phyloP scores from a whole-genome alignment of 2,329 filamentous ascomycete species.

The Talaromyces sp. region DNA sequence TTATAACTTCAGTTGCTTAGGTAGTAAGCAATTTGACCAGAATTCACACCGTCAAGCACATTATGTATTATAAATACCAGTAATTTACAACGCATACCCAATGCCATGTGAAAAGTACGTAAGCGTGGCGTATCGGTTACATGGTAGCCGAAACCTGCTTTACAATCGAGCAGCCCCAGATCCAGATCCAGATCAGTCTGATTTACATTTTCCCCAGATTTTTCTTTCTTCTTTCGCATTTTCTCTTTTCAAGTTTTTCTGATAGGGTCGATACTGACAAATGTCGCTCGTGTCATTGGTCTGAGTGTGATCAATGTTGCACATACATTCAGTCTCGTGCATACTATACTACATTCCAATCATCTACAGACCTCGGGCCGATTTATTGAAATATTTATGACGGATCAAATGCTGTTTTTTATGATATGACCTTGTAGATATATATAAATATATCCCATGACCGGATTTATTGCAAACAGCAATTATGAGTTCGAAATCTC shows the following conservation, averaged over 20 bases:
- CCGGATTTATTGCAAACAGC: neutral
- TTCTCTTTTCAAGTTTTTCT: neutral
- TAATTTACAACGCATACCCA: neutral
- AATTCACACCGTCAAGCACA: neutral
- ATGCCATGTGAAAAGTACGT: neutral
- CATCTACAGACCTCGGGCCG: neutral
- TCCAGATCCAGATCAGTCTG: neutral
- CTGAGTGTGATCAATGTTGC: neutral
- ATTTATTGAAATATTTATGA: neutral
- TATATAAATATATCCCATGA: neutral
- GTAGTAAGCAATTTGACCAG: neutral
- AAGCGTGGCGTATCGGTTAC: constrained; percentile 9
- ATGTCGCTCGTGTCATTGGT: constrained; percentile 13
- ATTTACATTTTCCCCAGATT: neutral
- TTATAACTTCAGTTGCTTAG: neutral
- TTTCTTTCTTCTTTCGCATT: neutral
- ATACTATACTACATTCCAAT: neutral
- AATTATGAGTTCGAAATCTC: constrained; percentile 14
- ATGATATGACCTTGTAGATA: neutral
- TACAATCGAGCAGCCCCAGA: neutral
- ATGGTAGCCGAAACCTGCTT: constrained; percentile 14
- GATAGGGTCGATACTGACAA: constrained; percentile 1
- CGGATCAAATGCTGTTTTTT: neutral
- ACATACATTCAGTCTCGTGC: neutral
- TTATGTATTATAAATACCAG: neutral